phyloP scores from a whole-genome alignment of 495 filamentous ascomycete genomes.

The Pseudomonodictys pantanalensis region DNA sequence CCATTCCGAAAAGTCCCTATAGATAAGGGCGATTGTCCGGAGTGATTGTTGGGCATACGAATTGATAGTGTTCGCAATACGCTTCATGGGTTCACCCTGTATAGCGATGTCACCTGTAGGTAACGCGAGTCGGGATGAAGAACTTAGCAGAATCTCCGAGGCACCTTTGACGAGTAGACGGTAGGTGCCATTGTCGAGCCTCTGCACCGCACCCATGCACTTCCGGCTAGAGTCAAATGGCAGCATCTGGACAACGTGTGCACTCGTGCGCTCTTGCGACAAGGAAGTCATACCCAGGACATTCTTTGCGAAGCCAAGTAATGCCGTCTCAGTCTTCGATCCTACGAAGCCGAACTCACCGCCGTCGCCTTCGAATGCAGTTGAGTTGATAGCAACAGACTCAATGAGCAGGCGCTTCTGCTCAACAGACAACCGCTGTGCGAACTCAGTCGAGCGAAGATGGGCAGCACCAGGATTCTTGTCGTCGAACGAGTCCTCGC shows the following conservation, averaged over 20 bases:
- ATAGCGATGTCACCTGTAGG: slow-evolving; percentile 1
- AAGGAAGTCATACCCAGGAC: slow-evolving; percentile 72
- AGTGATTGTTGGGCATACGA: slow-evolving; percentile 24
- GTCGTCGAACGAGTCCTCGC: slow-evolving; percentile 62
- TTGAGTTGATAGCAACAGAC: slow-evolving; percentile 82
- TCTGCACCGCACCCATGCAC: slow-evolving; percentile 26
- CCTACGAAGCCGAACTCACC: slow-evolving; percentile 73
- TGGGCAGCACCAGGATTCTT: slow-evolving; percentile 27
- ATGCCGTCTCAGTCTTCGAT: slow-evolving; percentile 86
- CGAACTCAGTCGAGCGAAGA: slow-evolving; percentile 12
- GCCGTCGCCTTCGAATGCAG: slow-evolving; percentile 79
- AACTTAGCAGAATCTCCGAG: slow-evolving; percentile 23
- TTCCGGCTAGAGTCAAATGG: slow-evolving; percentile 29
- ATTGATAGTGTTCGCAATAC: slow-evolving; percentile 14
- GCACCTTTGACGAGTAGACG: slow-evolving; percentile 28
- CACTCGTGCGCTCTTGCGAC: slow-evolving; percentile 66
- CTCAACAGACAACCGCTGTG: slow-evolving; percentile 39
- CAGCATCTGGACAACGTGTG: slow-evolving; percentile 48
- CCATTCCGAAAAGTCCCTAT: slow-evolving; percentile 26
- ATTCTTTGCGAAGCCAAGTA: slow-evolving; percentile 71
- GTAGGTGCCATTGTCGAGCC: slow-evolving; percentile 17
- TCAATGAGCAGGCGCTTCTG: slow-evolving; percentile 65
- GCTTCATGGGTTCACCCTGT: slow-evolving; percentile 5
- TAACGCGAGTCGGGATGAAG: slow-evolving; percentile 7
- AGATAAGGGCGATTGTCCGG: slow-evolving; percentile 26